These are phyloP conservation scores for Talaromyces sp. DNA, from an alignment of 2,329 filamentous ascomycete genomes.

Conservation along the genomic window DNA sequence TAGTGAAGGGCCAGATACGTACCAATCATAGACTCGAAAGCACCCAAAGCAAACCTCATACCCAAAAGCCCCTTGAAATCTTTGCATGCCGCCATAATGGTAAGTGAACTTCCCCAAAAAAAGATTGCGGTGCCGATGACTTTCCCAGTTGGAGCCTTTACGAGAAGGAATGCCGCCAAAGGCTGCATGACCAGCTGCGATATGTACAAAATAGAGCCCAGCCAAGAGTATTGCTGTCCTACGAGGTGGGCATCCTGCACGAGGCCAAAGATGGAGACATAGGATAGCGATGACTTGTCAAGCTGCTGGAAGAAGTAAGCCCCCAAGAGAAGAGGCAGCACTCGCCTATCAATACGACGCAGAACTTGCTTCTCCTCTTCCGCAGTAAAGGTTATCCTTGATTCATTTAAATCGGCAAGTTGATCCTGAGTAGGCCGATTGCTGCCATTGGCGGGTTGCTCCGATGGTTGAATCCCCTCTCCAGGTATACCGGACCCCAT, in stretches of 20 bases:
- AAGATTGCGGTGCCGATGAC: slow-evolving; percentile 56
- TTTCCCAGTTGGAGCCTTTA: slow-evolving; percentile 54
- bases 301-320: slow-evolving; percentile 64
- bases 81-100: slow-evolving; percentile 56
- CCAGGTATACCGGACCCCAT: too few relatives aligned
- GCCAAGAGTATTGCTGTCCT: slow-evolving; percentile 60
- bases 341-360: slow-evolving; percentile 50
- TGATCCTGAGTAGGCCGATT: too few relatives aligned
- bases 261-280: slow-evolving; percentile 43
- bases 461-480: too few relatives aligned
- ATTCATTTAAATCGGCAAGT: too few relatives aligned
- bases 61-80: slow-evolving; percentile 52
- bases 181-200: slow-evolving; percentile 63
- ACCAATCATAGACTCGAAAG: slow-evolving; percentile 36
- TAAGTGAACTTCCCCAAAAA: slow-evolving; percentile 56
- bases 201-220: slow-evolving; percentile 64
- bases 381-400: too few relatives aligned
- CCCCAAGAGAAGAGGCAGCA: slow-evolving; percentile 56
- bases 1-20: too few relatives aligned
- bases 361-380: slow-evolving; percentile 50
- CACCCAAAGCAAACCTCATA: slow-evolving; percentile 49
- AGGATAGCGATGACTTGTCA: slow-evolving; percentile 44
- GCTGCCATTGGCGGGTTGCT: too few relatives aligned
- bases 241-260: slow-evolving; percentile 51
- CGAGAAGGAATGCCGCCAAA: slow-evolving; percentile 52